phyloP scores from a whole-genome alignment of 75 land plant genomes.

The Selaginella tamariscina region DNA sequence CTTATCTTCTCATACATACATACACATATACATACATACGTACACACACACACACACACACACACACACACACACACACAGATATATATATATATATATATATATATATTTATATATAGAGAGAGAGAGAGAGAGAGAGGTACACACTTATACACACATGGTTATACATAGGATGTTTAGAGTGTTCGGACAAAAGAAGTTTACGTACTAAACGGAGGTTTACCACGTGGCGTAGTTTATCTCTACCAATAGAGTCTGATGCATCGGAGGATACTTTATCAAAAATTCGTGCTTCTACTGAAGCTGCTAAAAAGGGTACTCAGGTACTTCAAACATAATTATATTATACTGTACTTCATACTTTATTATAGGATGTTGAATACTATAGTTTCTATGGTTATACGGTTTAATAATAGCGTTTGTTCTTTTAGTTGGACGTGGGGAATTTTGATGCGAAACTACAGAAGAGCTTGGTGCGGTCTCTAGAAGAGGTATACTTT shows the following conservation, averaged over 20 bases:
- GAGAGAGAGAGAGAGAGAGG: too few species aligned
- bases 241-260: constrained; percentile 74
- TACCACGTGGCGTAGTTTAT: constrained; percentile 77
- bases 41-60: too few species aligned
- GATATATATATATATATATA: too few species aligned
- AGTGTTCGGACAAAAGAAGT: constrained; percentile 91
- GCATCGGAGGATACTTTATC: constrained; percentile 59
- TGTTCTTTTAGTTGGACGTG: constrained; percentile 40
- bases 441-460: constrained; percentile 50
- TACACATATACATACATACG: too few species aligned
- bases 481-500: constrained; percentile 56
- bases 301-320: constrained; percentile 73
- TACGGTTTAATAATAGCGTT: neutral
- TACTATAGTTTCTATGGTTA: neutral
- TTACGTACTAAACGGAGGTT: constrained; percentile 92
- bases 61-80: too few species aligned
- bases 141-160: too few species aligned
- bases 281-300: constrained; percentile 68
- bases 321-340: constrained; percentile 23
- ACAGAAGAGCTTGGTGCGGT: constrained; percentile 73
- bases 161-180: constrained; percentile 75
- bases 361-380: neutral
- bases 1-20: too few species aligned
- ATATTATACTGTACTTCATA: neutral
- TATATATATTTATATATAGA: too few species aligned